These are phyloP conservation scores for Capsicum pubescens DNA, from an alignment of 257 asterid species.

Conservation along the genomic window DNA sequence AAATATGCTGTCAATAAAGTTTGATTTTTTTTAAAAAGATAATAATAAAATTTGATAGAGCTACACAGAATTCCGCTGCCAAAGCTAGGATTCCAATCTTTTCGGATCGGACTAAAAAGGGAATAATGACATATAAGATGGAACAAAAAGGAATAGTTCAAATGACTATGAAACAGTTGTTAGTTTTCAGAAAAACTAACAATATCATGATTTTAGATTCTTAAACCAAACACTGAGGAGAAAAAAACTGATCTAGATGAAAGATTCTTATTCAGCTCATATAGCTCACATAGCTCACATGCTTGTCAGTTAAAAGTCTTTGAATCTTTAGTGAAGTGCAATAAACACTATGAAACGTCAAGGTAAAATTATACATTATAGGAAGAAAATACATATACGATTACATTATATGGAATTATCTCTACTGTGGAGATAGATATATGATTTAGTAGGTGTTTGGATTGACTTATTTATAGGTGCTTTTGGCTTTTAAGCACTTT, in stretches of 20 bases:
- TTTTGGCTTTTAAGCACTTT: too few relatives aligned
- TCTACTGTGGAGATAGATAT: background rate
- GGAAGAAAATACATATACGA: background rate
- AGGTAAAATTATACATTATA: background rate
- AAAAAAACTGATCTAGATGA: background rate
- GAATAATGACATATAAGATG: background rate
- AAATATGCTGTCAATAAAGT: conserved; percentile 23
- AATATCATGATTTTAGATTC: background rate
- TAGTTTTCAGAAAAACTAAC: background rate
- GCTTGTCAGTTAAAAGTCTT: background rate
- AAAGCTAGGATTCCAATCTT: background rate
- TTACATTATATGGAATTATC: background rate
- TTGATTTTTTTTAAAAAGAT: background rate
- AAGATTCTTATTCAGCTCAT: background rate
- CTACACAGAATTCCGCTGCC: background rate
- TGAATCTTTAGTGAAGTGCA: background rate
- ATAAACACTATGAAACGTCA: conserved; percentile 1
- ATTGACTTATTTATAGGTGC: too few relatives aligned
- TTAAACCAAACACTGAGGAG: background rate
- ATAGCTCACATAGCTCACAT: background rate
- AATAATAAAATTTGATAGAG: background rate
- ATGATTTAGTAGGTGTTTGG: too few relatives aligned
- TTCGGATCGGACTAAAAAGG: background rate
- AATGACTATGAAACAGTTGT: background rate
- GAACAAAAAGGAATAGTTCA: background rate